Evolutionary conservation across 306 rosid genomes (phyloP), one percentile per base, ranked within the genome.

Genomic region (Malus sieversii): DNA sequence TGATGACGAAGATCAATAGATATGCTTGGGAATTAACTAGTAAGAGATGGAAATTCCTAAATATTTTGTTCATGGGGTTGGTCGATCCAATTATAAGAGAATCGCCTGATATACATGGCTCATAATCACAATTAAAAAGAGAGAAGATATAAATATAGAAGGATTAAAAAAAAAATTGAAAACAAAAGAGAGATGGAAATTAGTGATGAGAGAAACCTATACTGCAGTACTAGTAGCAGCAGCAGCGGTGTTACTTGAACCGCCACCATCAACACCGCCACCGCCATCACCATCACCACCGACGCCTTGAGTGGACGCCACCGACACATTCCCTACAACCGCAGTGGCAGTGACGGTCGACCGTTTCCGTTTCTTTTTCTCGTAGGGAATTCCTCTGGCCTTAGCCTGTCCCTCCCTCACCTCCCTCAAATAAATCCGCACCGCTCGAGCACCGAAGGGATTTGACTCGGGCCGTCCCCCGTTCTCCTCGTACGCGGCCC

Each of bases 401-500:
- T 89, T 96, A 27, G 98, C 97, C 16, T 92, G 99, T 0, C 89
- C 85, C 70, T 95, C 99, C 68, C 97, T 84, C 2, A 96, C 97
- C 65, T 96, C 99, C 66, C 91, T 87, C 10, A 96, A 84, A 29
- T 92, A 96, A 86, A 96, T 90, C 79, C 96, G 82, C 0, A 96
- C 98, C 3, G 99, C 93, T 32, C 82, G 83, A 0, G 96, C 90
- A 1, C 96, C 99, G 2, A 96, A 96, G 2, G 98, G 99, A 30
- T 96, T 96, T 1, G 97, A 86, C 73, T 96, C 98, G 1, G 92
- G 87, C 4, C 96, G 84, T 7, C 98, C 98, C 1, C 98, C 98
- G 92, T 89, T 90, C 70, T 96, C 99, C 30, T 96, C 98, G 44
- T 92, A 92, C 33, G 99, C 99, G 0, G 99, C 99, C 65, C 99